phyloP scores from a whole-genome alignment of 208 protist genomes.

The Leishmania arabica region DNA sequence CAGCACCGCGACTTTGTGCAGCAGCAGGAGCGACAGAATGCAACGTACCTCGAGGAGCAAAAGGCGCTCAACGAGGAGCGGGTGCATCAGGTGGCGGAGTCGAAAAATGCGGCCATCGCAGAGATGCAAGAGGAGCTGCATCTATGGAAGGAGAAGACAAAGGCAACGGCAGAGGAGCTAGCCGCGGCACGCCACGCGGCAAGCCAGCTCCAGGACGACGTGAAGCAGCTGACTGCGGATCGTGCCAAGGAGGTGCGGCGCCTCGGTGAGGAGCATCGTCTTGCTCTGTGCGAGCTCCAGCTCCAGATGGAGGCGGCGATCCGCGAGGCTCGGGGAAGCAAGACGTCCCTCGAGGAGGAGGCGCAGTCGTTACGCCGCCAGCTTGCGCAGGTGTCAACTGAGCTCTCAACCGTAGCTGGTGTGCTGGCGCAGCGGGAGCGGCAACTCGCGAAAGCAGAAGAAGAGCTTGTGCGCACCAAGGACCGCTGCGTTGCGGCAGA shows the following conservation, averaged over 20 bases:
- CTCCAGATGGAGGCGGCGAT: conserved; percentile 68
- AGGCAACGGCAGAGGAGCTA: conserved; percentile 51
- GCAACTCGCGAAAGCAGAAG: conserved; percentile 45
- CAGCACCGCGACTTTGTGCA: conserved; percentile 53
- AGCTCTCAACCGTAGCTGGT: conserved; percentile 65
- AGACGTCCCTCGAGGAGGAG: conserved; percentile 72
- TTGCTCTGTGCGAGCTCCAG: conserved; percentile 69
- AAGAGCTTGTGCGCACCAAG: conserved; percentile 37
- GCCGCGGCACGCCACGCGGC: conserved; percentile 48
- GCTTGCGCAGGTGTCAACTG: conserved; percentile 56
- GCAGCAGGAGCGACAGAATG: conserved; percentile 36
- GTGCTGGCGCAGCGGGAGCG: conserved; percentile 76
- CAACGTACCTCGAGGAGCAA: conserved; percentile 47
- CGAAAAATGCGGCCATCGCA: conserved; percentile 56
- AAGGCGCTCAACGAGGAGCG: conserved; percentile 50
- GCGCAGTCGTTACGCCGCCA: conserved; percentile 74
- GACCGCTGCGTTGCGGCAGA: conserved; percentile 38
- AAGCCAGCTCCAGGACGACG: conserved; percentile 52
- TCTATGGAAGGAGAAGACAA: conserved; percentile 48
- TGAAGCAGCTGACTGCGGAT: conserved; percentile 39
- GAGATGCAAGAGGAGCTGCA: conserved; percentile 61
- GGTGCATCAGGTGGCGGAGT: conserved; percentile 41
- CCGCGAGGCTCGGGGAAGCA: conserved; percentile 64
- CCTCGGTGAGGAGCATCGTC: conserved; percentile 70
- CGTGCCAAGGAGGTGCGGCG: conserved; percentile 67